Evolutionary conservation across 2,329 filamentous ascomycete genomes (phyloP), one percentile per base, ranked within the genome.

Genomic region (Cercospora berteroae): DNA sequence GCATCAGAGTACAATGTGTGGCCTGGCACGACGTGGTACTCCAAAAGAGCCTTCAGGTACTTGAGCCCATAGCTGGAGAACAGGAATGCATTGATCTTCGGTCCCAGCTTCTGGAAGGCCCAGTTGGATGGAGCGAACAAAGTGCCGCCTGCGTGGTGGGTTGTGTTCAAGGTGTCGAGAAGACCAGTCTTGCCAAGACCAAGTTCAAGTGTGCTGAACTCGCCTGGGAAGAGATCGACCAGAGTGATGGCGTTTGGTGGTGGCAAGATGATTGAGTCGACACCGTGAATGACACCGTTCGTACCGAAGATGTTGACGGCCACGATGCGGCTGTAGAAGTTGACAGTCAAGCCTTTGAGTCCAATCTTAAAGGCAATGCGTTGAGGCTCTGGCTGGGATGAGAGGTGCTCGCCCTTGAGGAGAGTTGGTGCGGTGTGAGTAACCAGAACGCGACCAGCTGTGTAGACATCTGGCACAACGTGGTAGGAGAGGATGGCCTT

Each of bases 1-100:
- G 89, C 90, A 76, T 97, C 94, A 5, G 90, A 92, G 83, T 97
- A 97, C 0, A 96, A 81, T 0, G 91, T 94, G 67, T 88, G 85
- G 74, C 91, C 87, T 50, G 88, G 85, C 1, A 90, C 90, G 59
- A 94, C 84, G 74, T 94, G 91, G 77, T 96, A 96, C 81, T 92
- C 83, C 16, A 96, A 83, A 56, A 97, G 81, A 0, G 92, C 92
- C 71, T 86, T 88, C 18, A 97, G 85, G 77, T 92, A 96, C 78
- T 89, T 89, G 70, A 85, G 82, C 1, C 94, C 94, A 62, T 84
- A 86, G 29, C 86, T 83, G 67, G 90, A 91, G 84, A 97, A 97
- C 4, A 97, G 83, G 84, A 96, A 97, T 23, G 89, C 91, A 76
- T 94, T 96, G 74, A 90, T 87, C 64, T 78, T 83, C 0, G 87